These are phyloP conservation scores for Wickerhamiella sorbophila DNA, from an alignment of 805 yeast genomes.

Conservation along the genomic window DNA sequence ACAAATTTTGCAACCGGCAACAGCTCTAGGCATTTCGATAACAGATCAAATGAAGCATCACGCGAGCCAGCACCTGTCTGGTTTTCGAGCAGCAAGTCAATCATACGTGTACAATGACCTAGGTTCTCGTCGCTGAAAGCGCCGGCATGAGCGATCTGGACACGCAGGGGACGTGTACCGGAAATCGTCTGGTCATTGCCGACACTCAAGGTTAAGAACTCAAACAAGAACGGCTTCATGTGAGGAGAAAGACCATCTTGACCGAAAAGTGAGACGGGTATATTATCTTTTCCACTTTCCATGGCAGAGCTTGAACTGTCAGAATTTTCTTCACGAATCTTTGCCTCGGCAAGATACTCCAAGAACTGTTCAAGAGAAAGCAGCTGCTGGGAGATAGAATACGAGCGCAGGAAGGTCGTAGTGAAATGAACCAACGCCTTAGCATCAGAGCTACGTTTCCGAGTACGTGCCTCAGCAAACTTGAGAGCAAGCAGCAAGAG, in stretches of 20 bases:
- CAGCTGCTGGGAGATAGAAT: slow-evolving; percentile 46
- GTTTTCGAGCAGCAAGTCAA: slow-evolving; percentile 16
- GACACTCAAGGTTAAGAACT: slow-evolving; percentile 42
- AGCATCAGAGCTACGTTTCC: slow-evolving; percentile 46
- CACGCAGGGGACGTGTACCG: slow-evolving; percentile 35
- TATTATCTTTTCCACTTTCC: slow-evolving; percentile 24
- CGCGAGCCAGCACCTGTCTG: slow-evolving; percentile 25
- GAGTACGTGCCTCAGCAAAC: slow-evolving; percentile 34
- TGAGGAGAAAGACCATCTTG: slow-evolving; percentile 16
- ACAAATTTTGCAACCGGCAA: slow-evolving; percentile 67
- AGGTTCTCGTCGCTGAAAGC: slow-evolving; percentile 7
- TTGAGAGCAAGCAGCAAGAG: slow-evolving; percentile 72
- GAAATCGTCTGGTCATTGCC: slow-evolving; percentile 25
- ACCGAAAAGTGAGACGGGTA: slow-evolving; percentile 39
- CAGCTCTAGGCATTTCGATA: slow-evolving; percentile 50
- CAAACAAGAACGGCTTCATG: slow-evolving; percentile 33
- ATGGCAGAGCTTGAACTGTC: background rate
- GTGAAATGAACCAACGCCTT: slow-evolving; percentile 58
- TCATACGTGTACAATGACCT: slow-evolving; percentile 15
- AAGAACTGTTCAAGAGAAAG: slow-evolving; percentile 20
- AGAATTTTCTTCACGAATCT: background rate
- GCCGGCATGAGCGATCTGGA: slow-evolving; percentile 31
- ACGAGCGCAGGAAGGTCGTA: slow-evolving; percentile 51
- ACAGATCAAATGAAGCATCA: slow-evolving; percentile 36
- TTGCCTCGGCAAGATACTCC: slow-evolving; percentile 5